A percentile compares a stretch with the other conserved stretches of the same genome.
phyloP scores from a whole-genome alignment of 768 basidiomycete genomes.

The Kwoniella europaea region DNA sequence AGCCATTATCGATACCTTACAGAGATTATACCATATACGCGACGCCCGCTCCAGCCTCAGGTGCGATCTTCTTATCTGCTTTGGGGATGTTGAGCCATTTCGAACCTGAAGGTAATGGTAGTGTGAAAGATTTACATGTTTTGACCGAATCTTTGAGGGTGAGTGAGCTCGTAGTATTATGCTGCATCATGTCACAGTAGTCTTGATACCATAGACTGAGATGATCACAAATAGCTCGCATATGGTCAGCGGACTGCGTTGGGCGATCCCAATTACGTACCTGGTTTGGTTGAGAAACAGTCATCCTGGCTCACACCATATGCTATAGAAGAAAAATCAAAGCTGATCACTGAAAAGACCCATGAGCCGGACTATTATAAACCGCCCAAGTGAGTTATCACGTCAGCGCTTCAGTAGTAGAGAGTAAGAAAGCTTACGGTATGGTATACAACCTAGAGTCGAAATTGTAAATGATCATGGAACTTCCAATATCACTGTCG shows the following conservation, averaged over 20 bases:
- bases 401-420: too few relatives aligned
- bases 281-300: constrained; percentile 34
- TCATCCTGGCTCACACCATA: constrained; percentile 30
- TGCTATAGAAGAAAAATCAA: constrained; percentile 21
- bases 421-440: neutral
- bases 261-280: constrained; percentile 48
- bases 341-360: constrained; percentile 40
- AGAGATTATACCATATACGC: constrained; percentile 78
- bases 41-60: constrained; percentile 75
- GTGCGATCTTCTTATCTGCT: constrained; percentile 85
- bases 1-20: constrained; percentile 76
- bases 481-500: constrained; percentile 50
- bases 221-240: constrained; percentile 32
- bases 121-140: constrained; percentile 71
- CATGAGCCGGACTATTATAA: constrained; percentile 46
- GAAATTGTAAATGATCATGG: constrained; percentile 45
- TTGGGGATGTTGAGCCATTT: constrained; percentile 81
- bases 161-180: constrained; percentile 10
- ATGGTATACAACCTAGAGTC: constrained; percentile 21
- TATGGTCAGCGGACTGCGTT: constrained; percentile 49
- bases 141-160: constrained; percentile 77
- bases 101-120: constrained; percentile 52
- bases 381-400: constrained; percentile 32
- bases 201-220: too few relatives aligned
- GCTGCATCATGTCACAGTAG: too few relatives aligned